Evolutionary conservation across 306 rosid genomes (phyloP).

Genomic region (Mimosa bimucronata): DNA sequence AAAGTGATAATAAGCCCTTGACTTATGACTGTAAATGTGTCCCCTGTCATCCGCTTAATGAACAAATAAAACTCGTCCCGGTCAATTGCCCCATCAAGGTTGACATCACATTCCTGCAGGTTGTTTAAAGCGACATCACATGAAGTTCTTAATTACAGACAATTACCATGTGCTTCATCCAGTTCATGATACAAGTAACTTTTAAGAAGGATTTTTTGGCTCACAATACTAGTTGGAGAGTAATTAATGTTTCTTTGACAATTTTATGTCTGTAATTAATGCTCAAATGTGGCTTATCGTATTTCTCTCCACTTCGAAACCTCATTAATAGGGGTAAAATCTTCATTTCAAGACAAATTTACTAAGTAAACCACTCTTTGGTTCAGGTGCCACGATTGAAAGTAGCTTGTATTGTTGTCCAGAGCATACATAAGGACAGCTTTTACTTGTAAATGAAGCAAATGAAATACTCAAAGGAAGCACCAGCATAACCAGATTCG

Average conservation of each 20-base stretch:
- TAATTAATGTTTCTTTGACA: no score
- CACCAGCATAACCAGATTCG: not conserved
- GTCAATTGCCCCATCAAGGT: slow-evolving; percentile 62
- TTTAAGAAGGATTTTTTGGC: no score
- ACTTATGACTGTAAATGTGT: slow-evolving; percentile 55
- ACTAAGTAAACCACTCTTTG: no score
- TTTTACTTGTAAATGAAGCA: slow-evolving; percentile 14
- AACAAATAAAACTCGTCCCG: slow-evolving; percentile 62
- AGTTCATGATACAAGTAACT: no score
- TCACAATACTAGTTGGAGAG: no score
- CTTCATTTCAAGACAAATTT: no score
- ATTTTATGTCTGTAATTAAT: no score
- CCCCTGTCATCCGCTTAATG: slow-evolving; percentile 61
- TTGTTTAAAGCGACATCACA: slow-evolving; percentile 7
- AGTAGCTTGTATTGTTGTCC: no score
- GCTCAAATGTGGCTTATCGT: no score
- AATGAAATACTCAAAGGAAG: not conserved
- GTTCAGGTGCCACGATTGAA: no score
- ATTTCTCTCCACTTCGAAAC: no score
- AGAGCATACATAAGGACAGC: not conserved
- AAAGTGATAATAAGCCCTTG: slow-evolving; percentile 71
- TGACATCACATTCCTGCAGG: slow-evolving; percentile 62
- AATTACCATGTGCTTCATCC: not conserved
- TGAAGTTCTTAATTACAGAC: slow-evolving; percentile 9
- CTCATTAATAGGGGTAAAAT: no score